These are phyloP conservation scores for Nepenthes gracilis DNA, from an alignment of 148 eudicot species.

Conservation along the genomic window DNA sequence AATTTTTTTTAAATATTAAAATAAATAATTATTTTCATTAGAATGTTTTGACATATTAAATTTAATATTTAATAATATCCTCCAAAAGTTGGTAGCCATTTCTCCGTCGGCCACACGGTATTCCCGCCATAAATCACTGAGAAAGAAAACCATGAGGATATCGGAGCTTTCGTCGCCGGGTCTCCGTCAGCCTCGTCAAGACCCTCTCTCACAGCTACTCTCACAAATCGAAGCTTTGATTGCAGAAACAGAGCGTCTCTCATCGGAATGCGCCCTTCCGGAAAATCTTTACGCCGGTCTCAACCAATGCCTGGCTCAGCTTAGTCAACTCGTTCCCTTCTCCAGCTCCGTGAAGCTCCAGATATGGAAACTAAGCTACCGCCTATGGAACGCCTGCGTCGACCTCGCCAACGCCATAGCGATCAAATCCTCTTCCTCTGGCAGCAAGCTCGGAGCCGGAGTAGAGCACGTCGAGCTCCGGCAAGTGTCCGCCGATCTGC, in stretches of 20 bases:
- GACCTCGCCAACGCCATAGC: constrained; percentile 51
- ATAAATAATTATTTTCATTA: too few species aligned
- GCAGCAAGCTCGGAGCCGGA: constrained; percentile 11
- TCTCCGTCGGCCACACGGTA: too few species aligned
- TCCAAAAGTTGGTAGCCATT: too few species aligned
- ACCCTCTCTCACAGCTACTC: constrained; percentile 20
- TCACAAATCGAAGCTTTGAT: constrained; percentile 43
- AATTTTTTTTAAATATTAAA: too few species aligned
- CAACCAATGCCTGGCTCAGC: constrained; percentile 30
- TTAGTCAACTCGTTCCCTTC: constrained; percentile 36
- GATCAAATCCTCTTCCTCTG: constrained; percentile 9
- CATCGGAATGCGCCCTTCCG: constrained; percentile 30
- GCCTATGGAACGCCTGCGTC: constrained; percentile 85
- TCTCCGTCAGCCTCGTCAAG: constrained; percentile 31
- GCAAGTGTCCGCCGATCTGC: constrained; percentile 54
- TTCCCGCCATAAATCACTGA: too few species aligned
- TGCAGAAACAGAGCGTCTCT: constrained; percentile 31
- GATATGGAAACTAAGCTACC: constrained; percentile 79
- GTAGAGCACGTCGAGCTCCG: constrained; percentile 60
- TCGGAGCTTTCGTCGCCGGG: constrained; percentile 64
- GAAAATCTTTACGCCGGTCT: constrained; percentile 33
- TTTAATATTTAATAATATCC: too few species aligned
- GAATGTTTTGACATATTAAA: too few species aligned
- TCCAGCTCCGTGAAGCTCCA: constrained; percentile 63
- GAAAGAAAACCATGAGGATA: constrained; percentile 37